Conservation (phyloP, 495 filamentous ascomycete species). For the Monascus purpureus region DNA sequence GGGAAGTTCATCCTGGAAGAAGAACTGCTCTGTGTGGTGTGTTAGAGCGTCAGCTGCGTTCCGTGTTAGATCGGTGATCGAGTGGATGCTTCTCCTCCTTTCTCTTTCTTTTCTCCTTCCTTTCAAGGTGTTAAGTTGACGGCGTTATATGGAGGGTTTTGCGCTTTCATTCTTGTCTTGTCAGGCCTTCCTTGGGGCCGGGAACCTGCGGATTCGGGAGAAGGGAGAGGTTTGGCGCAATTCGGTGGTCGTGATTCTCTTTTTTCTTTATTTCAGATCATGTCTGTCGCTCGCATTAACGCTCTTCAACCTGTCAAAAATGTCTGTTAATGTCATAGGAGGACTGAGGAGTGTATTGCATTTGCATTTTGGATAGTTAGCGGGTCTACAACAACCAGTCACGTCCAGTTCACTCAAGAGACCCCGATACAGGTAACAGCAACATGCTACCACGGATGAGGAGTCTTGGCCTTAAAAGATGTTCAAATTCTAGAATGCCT, state of each 20-base stretch:
- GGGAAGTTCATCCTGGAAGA: constrained; percentile 95
- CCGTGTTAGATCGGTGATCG: too few species aligned
- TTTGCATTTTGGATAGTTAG: too few species aligned
- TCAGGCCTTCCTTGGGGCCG: constrained; percentile 28
- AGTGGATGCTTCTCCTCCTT: background rate
- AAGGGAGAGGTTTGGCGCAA: constrained; percentile 1
- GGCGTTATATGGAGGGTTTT: constrained; percentile 33
- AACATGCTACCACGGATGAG: too few species aligned
- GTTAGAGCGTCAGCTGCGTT: constrained; percentile 15
- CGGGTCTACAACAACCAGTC: too few species aligned
- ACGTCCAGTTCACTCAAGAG: too few species aligned
- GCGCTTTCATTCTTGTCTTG: constrained; percentile 36
- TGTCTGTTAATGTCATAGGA: too few species aligned
- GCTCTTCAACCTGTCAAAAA: too few species aligned
- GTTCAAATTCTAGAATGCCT: too few species aligned
- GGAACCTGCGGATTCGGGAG: constrained; percentile 21
- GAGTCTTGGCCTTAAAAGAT: too few species aligned
- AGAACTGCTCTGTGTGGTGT: constrained; percentile 72
- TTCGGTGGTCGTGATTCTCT: background rate
- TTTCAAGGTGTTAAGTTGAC: constrained; percentile 5
- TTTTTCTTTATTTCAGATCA: too few species aligned
- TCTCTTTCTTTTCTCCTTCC: constrained; percentile 1
- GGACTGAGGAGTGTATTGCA: too few species aligned
- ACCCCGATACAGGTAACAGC: too few species aligned
- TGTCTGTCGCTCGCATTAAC: constrained; percentile 11